Conservation (phyloP, 1,284 basidiomycete species). For the Ganoderma resinaceum region DNA sequence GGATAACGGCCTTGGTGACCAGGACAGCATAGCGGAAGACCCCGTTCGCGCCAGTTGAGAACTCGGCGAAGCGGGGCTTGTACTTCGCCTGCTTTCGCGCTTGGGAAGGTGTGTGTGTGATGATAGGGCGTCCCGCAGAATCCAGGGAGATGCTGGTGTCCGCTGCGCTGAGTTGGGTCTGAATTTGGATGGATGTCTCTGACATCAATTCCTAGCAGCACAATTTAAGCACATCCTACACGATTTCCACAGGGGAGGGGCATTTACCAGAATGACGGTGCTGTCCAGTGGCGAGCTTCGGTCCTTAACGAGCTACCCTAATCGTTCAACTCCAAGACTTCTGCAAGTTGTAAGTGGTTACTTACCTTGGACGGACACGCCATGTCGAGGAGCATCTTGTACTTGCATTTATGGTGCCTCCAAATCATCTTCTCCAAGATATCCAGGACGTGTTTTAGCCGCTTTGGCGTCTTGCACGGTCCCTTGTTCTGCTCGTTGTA, state of each 20-base stretch:
- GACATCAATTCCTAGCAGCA: conserved; percentile 74
- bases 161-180: conserved; percentile 52
- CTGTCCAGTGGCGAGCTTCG: conserved; percentile 54
- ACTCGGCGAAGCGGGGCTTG: conserved; percentile 85
- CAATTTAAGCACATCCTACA: neutral
- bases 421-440: conserved; percentile 70
- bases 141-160: conserved; percentile 51
- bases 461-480: conserved; percentile 72
- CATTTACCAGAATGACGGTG: conserved; percentile 60
- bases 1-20: conserved; percentile 76
- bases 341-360: neutral
- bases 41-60: conserved; percentile 71
- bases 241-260: neutral
- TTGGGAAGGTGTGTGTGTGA: conserved; percentile 53
- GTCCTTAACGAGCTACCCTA: conserved; percentile 19
- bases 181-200: conserved; percentile 63
- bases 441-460: conserved; percentile 62
- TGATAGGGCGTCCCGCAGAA: conserved; percentile 53
- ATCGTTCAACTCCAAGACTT: neutral
- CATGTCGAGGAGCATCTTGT: conserved; percentile 68
- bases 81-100: conserved; percentile 48
- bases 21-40: conserved; percentile 74
- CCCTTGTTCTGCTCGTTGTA: conserved; percentile 48
- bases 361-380: conserved; percentile 79
- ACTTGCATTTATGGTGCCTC: conserved; percentile 76